A percentile compares a stretch with the other conserved stretches of the same genome.
Evolutionary conservation across 345 rosid species (phyloP).

Genomic region (Gossypium anomalum): DNA sequence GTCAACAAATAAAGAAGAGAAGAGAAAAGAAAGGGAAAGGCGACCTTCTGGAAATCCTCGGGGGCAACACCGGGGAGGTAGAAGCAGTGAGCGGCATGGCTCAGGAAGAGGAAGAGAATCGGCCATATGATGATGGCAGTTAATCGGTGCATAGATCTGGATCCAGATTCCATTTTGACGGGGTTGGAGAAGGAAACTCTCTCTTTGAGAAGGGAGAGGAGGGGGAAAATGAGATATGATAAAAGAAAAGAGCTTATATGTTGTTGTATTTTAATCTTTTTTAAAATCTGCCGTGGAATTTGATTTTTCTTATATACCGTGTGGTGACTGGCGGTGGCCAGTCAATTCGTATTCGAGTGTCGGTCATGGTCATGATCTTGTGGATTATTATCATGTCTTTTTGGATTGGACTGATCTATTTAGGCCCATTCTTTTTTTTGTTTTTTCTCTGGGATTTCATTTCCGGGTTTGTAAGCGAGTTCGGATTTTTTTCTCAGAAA

Average conservation of each 20-base stretch:
- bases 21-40: neutral
- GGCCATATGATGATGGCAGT: neutral
- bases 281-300: neutral
- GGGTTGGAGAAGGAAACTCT: slow-evolving; percentile 4
- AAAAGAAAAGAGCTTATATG: neutral
- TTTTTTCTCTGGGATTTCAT: too few relatives aligned
- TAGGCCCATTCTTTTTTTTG: too few relatives aligned
- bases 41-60: slow-evolving; percentile 79
- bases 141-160: slow-evolving; percentile 13
- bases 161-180: slow-evolving; percentile 40
- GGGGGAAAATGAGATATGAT: slow-evolving; percentile 22
- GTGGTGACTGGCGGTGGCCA: neutral
- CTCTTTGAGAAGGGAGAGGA: neutral
- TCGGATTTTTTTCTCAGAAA: too few relatives aligned
- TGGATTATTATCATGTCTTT: too few relatives aligned
- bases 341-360: neutral
- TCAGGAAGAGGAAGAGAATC: slow-evolving; percentile 33
- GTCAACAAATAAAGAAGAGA: neutral
- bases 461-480: too few relatives aligned
- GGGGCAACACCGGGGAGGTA: slow-evolving; percentile 99
- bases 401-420: too few relatives aligned
- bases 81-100: slow-evolving; percentile 65
- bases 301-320: neutral
- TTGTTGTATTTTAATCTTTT: neutral
- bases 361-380: neutral